phyloP scores from a whole-genome alignment of 306 rosid species.

The Medicago truncatula region DNA sequence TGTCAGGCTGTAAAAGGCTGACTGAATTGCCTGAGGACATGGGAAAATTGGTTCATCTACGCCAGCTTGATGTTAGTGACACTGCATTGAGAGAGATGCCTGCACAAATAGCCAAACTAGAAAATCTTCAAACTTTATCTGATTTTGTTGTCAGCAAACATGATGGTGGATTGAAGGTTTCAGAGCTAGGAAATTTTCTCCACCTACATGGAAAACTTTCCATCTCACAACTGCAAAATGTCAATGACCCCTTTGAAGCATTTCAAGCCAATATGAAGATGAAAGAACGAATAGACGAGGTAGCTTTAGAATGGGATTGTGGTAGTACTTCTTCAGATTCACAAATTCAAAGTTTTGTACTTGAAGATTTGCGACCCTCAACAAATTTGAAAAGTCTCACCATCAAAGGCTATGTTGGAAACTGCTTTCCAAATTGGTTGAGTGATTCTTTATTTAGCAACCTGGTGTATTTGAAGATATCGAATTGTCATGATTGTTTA shows the following conservation, averaged over 20 bases:
- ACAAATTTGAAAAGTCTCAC: conserved; percentile 27
- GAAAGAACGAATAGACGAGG: neutral
- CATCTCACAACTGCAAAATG: conserved; percentile 26
- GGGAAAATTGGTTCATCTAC: neutral
- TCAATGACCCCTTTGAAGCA: neutral
- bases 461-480: conserved; percentile 4
- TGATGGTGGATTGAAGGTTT: neutral
- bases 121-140: conserved; percentile 18
- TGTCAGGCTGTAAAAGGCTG: conserved; percentile 9
- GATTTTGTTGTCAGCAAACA: conserved; percentile 13
- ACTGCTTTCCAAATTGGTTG: conserved; percentile 11
- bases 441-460: conserved; percentile 10
- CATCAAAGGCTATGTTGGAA: conserved; percentile 21
- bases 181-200: conserved; percentile 1
- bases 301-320: conserved; percentile 12
- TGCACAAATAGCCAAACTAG: neutral
- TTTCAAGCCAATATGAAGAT: neutral
- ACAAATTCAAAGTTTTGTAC: neutral
- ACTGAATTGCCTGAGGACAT: neutral
- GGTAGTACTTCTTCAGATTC: neutral
- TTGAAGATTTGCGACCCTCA: conserved; percentile 23
- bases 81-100: conserved; percentile 27
- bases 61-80: conserved; percentile 2
- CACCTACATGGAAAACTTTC: conserved; percentile 22
- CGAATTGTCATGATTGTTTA: neutral